Conservation (phyloP, 148 eudicot species). For the Fagopyrum esculentum region DNA sequence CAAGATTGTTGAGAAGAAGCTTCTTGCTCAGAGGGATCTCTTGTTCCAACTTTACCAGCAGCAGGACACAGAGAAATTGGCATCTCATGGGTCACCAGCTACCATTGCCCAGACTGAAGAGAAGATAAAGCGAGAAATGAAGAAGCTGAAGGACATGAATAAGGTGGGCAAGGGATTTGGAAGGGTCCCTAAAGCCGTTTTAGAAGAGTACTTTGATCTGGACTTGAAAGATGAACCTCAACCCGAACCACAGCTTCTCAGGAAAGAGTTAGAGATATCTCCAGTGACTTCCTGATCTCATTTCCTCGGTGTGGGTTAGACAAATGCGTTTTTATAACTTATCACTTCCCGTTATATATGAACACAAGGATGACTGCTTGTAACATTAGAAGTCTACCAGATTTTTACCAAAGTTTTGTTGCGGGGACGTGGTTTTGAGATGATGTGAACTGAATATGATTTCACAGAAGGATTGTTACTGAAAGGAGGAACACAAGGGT, state of each 20-base stretch:
- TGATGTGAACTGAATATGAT: too few relatives aligned
- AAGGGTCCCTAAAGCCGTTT: slow-evolving; percentile 40
- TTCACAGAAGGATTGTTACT: too few relatives aligned
- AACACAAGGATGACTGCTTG: not conserved
- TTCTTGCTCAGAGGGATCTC: slow-evolving; percentile 50
- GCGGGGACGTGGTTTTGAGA: too few relatives aligned
- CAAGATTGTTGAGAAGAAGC: slow-evolving; percentile 43
- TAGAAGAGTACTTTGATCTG: slow-evolving; percentile 54
- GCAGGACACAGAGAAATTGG: slow-evolving; percentile 37
- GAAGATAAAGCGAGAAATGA: slow-evolving; percentile 38
- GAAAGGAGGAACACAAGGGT: too few relatives aligned
- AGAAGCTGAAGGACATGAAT: slow-evolving; percentile 55
- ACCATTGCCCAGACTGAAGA: slow-evolving; percentile 38
- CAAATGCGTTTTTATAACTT: not conserved
- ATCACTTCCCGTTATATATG: not conserved
- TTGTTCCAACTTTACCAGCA: slow-evolving; percentile 42
- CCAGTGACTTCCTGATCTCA: not conserved
- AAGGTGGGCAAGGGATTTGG: slow-evolving; percentile 68
- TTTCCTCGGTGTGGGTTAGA: not conserved
- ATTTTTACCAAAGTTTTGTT: too few relatives aligned
- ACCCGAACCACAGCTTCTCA: not conserved
- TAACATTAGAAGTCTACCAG: not conserved
- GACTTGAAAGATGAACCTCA: slow-evolving; percentile 19
- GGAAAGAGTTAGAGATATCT: not conserved
- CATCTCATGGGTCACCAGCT: slow-evolving; percentile 23